Evolutionary conservation across 2,329 filamentous ascomycete species (phyloP), one percentile per base, ranked within the genome.

Genomic region (Capronia epimyces): DNA sequence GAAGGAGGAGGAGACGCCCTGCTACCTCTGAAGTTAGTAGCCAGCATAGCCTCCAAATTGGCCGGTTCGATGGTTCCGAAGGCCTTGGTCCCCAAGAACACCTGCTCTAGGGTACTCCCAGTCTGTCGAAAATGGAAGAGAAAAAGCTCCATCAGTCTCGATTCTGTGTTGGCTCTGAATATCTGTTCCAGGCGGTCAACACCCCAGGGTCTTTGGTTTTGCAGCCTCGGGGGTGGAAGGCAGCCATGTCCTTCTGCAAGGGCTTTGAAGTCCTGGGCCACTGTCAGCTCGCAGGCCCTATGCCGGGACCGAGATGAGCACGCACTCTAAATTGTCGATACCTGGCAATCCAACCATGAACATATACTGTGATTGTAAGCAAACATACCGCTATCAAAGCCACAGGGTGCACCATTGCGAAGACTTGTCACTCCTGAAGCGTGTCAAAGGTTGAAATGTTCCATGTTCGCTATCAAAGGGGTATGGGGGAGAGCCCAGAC

Each of bases 81-180:
- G 18, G 55, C 57, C 43, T 44, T 46, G 25, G 55, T 60, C 53
- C 66, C 65, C 2, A 68, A 52, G 37, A 67, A 66, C 8, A 59
- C 55, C 43, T 66, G 63, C 42, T 67, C 62, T 16, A 63, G 48
- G 9, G 59, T 64, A 25, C 46, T 59, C 8, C 62, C 63, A 20
- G 55, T 53, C 21, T 61, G 53, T 27, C 54, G 49, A 41, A 65
- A 66, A 49, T 65, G 64, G 27, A 65, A 64, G 2, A 65, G 53
- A 43, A 66, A 66, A n/a, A 66, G 52, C 37, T 66, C 66, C 64
- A 68, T 67, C 22, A 67, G 55, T 21, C 64, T 52, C 20, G 57
- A 62, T 27, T 67, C 63, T 3, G 52, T 52, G 47, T 67, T 57
- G 5, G 64, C 65, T 18, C 57, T 53, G 44, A 64, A 67, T 3